A percentile compares a stretch with the other conserved stretches of the same genome.
phyloP scores from a whole-genome alignment of 768 basidiomycete genomes.

The Boletus barrowsii region DNA sequence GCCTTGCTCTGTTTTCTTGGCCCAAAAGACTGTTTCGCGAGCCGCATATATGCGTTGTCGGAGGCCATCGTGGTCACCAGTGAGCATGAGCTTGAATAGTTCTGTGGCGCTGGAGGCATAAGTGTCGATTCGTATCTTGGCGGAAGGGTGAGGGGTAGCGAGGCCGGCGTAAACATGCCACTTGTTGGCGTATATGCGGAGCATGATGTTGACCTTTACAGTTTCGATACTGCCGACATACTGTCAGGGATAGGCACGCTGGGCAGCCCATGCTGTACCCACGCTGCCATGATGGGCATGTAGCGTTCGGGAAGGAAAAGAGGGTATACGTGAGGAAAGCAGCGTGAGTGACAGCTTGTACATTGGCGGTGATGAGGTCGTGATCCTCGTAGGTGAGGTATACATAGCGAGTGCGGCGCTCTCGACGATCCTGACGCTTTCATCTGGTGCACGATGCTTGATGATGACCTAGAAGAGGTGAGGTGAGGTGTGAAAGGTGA shows the following conservation, averaged over 20 bases:
- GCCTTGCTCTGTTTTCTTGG: slow-evolving; percentile 29
- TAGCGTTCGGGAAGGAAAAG: neutral
- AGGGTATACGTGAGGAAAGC: slow-evolving; percentile 82
- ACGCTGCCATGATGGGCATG: slow-evolving; percentile 53
- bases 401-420: slow-evolving; percentile 79
- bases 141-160: slow-evolving; percentile 94
- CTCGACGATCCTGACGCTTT: slow-evolving; percentile 74
- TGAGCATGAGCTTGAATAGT: slow-evolving; percentile 94
- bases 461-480: slow-evolving; percentile 71
- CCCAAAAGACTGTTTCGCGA: slow-evolving; percentile 72
- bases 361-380: slow-evolving; percentile 94
- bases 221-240: slow-evolving; percentile 98
- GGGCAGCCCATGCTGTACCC: slow-evolving; percentile 92
- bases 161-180: slow-evolving; percentile 99
- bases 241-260: slow-evolving; percentile 80
- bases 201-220: slow-evolving; percentile 91
- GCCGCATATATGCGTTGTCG: slow-evolving; percentile 72
- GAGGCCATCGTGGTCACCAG: slow-evolving; percentile 50
- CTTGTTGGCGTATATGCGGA: slow-evolving; percentile 94
- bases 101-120: slow-evolving; percentile 83
- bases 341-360: slow-evolving; percentile 97
- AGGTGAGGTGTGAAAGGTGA: neutral
- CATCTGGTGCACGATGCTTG: slow-evolving; percentile 75
- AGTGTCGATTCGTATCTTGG: slow-evolving; percentile 84
- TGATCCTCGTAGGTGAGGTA: slow-evolving; percentile 96